phyloP scores from a whole-genome alignment of 495 filamentous ascomycete species.

The Patellaria atrata region DNA sequence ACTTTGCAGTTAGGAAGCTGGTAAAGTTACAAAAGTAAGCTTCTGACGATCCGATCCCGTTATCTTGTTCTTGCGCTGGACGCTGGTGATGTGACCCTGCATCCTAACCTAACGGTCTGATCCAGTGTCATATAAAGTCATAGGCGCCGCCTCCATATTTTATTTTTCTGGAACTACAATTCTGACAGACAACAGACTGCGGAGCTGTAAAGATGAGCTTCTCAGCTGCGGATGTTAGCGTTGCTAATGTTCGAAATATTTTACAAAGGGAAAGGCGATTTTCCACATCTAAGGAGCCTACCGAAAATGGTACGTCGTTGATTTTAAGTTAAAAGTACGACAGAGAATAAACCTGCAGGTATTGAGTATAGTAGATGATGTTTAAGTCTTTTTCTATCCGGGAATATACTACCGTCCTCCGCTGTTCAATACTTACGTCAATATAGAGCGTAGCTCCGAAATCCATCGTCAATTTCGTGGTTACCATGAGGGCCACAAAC shows the following conservation, averaged over 20 bases:
- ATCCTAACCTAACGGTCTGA: too few species aligned
- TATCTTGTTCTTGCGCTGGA: too few species aligned
- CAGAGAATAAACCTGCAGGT: not conserved
- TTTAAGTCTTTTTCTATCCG: not conserved
- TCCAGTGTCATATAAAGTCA: not conserved
- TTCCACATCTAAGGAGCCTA: conserved; percentile 16
- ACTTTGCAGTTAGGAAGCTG: too few species aligned
- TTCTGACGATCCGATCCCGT: too few species aligned
- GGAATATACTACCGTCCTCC: not conserved
- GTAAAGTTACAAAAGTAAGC: too few species aligned
- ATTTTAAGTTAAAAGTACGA: conserved; percentile 1
- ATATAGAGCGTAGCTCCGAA: conserved; percentile 57
- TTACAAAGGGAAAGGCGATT: conserved; percentile 17
- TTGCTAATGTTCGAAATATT: too few species aligned
- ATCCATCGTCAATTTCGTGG: conserved; percentile 75
- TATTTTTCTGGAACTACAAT: too few species aligned
- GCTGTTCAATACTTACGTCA: not conserved
- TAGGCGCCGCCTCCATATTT: not conserved
- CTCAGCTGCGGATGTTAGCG: conserved; percentile 11
- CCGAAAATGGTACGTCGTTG: conserved; percentile 17
- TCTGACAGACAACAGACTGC: too few species aligned
- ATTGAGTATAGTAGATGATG: not conserved
- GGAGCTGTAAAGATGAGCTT: conserved; percentile 13
- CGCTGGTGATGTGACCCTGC: too few species aligned
- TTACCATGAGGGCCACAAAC: conserved; percentile 75